Percentiles rank a stretch among this genome's conserved stretches.
Evolutionary conservation across 345 rosid species (phyloP).

Genomic region (Litchi chinensis): DNA sequence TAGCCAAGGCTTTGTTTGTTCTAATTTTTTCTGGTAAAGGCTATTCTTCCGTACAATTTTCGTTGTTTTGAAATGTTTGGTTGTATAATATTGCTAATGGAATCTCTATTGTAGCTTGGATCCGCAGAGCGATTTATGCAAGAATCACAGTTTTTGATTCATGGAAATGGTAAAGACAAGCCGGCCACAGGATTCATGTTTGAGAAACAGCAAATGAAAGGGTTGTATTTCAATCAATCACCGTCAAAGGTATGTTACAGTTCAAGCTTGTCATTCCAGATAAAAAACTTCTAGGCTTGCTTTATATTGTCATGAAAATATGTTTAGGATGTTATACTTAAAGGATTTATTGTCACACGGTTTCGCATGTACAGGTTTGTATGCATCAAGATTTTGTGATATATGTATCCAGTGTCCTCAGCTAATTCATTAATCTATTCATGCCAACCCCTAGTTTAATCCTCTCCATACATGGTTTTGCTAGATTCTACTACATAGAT

Average conservation of each 20-base stretch:
- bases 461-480: not conserved
- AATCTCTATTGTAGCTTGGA: constrained; percentile 72
- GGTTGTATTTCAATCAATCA: constrained; percentile 90
- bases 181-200: constrained; percentile 96
- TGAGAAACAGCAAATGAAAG: constrained; percentile 87
- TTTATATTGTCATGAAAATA: not conserved
- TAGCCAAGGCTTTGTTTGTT: too few species aligned
- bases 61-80: not conserved
- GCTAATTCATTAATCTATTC: not conserved
- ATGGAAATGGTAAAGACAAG: constrained; percentile 86
- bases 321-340: not conserved
- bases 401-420: not conserved
- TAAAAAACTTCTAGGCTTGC: not conserved
- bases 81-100: constrained; percentile 10
- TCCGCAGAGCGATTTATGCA: constrained; percentile 88
- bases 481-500: too few species aligned
- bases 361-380: too few species aligned
- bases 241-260: constrained; percentile 65
- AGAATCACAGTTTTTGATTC: constrained; percentile 76
- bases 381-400: not conserved
- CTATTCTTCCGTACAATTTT: constrained; percentile 13
- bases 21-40: not conserved
- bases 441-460: not conserved
- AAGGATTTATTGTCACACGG: too few species aligned
- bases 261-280: constrained; percentile 4